Conservation (phyloP, 2,329 filamentous ascomycete genomes). For the Didymella pinodella region DNA sequence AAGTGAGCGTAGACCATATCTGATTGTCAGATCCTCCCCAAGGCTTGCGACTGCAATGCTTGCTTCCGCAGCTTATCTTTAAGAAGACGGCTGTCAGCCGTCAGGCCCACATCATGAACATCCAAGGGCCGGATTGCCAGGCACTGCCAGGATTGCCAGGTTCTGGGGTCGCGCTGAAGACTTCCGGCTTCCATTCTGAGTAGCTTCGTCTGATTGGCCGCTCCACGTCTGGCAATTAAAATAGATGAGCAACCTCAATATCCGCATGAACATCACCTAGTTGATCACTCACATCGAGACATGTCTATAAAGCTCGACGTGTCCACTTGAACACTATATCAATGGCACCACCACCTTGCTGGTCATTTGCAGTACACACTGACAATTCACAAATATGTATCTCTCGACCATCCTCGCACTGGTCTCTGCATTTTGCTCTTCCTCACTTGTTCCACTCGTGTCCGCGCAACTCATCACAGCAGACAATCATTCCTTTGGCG, state of each 20-base stretch:
- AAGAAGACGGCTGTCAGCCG: neutral
- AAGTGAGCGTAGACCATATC: neutral
- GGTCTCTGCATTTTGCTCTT: slow-evolving; percentile 26
- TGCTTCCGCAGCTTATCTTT: neutral
- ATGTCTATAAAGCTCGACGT: slow-evolving; percentile 46
- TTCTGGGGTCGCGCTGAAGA: slow-evolving; percentile 6
- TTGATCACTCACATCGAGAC: slow-evolving; percentile 31
- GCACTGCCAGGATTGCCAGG: slow-evolving; percentile 3
- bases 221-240: slow-evolving; percentile 41
- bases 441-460: slow-evolving; percentile 14
- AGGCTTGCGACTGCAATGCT: neutral
- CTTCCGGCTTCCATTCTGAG: slow-evolving; percentile 8
- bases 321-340: slow-evolving; percentile 43
- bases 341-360: slow-evolving; percentile 12
- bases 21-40: neutral
- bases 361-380: slow-evolving; percentile 9
- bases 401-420: slow-evolving; percentile 30
- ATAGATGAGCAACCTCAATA: slow-evolving; percentile 47
- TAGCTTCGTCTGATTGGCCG: slow-evolving; percentile 37
- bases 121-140: neutral
- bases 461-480: slow-evolving; percentile 42
- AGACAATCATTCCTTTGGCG: slow-evolving; percentile 45
- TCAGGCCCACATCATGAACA: neutral
- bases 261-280: slow-evolving; percentile 33
- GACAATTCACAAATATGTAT: slow-evolving; percentile 35